Evolutionary conservation across 192 early-diverging fungal species (phyloP).

Genomic region (Chytriomyces confervae): DNA sequence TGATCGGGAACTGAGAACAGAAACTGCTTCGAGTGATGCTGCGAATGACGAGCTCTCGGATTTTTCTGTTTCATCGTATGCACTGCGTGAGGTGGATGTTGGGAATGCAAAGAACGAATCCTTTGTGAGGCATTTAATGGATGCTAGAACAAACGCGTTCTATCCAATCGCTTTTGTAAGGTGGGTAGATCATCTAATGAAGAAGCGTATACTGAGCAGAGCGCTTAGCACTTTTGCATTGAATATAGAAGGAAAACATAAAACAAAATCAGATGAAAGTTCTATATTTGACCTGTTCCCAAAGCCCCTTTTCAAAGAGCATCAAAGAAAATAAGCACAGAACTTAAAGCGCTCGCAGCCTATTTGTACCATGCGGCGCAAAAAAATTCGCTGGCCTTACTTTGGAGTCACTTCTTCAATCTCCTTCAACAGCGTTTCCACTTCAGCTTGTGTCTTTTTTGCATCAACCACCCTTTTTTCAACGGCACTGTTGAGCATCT

Average conservation of each 20-base stretch:
- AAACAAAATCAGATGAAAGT: too few species aligned
- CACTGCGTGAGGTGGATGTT: slow-evolving; percentile 4
- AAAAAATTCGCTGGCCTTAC: not conserved
- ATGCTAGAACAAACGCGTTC: too few species aligned
- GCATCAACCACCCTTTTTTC: slow-evolving; percentile 28
- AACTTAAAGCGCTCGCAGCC: too few species aligned
- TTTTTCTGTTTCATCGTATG: not conserved
- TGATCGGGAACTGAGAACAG: too few species aligned
- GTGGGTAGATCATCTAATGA: too few species aligned
- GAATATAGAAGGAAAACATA: too few species aligned
- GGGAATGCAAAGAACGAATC: not conserved
- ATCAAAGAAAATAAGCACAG: too few species aligned
- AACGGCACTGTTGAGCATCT: slow-evolving; percentile 39
- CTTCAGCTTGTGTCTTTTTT: slow-evolving; percentile 11
- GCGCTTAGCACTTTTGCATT: too few species aligned
- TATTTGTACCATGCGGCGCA: not conserved
- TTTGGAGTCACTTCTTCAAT: not conserved
- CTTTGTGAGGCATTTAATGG: not conserved
- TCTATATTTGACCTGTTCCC: too few species aligned
- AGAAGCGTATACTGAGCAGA: too few species aligned
- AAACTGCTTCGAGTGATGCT: not conserved
- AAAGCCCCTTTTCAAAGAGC: too few species aligned
- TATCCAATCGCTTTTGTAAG: too few species aligned
- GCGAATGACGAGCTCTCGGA: not conserved
- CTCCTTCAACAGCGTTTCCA: slow-evolving; percentile 27